Evolutionary conservation across 352 stramenopile genomes (phyloP), one percentile per base, ranked within the genome.

Genomic region (Globisporangium nunn): DNA sequence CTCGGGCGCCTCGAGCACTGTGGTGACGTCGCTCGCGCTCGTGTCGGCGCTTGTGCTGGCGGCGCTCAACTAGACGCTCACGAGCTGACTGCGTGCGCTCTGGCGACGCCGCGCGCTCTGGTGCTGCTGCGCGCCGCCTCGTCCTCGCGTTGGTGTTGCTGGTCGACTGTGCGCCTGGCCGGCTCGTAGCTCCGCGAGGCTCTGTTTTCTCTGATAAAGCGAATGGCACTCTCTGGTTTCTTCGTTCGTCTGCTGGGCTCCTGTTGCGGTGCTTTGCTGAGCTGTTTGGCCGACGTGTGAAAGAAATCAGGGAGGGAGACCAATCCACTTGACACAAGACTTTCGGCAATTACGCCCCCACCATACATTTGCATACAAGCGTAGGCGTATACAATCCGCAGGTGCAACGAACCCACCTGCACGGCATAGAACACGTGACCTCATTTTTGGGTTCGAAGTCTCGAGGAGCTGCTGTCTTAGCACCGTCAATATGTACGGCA

Each of bases 41-140:
- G 50, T 78, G 7, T 50, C 66, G 50, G 71, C 59, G 23, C 53
- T 73, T n/a, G 50, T 69, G 23, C 50, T 70, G 39, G 63, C 64
- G 11, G 28, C 68, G 58, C 53, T 75, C 58, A 80, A 83, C 64
- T 83, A 83, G 61, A 73, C 47, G 52, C 53, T 57, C 18, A 29
- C 44, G 37, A 43, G 37, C 17, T 12, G 11, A 43, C 37, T 43
- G 37, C 37, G 37, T 43, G 37, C 17, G 37, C 37, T 43, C 37
- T 43, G 37, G 52, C 5, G 30, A 41, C 14, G 31, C 43, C 11
- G 35, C 35, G 6, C 35, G 35, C 35, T 41, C 10, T 41, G 35
- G 8, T 57, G 12, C 28, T 52, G 44, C 29, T 52, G 54, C 54
- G n/a, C 47, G 28, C 8, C n/a, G 31, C 10, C 18, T 39, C 39